phyloP scores from a whole-genome alignment of 345 rosid species.

The Ceriops tagal region DNA sequence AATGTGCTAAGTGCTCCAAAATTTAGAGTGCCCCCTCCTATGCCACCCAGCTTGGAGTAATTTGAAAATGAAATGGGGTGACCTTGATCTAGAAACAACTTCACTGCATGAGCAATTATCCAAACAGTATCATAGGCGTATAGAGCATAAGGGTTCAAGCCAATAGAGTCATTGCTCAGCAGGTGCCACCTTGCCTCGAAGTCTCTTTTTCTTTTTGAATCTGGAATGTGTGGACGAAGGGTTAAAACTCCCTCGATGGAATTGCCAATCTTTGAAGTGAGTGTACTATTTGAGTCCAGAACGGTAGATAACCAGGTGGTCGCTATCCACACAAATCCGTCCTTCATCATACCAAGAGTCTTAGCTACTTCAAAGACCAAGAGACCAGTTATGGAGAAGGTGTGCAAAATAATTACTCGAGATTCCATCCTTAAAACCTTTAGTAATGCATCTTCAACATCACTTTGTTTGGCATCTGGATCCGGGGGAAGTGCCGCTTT shows the following conservation, averaged over 20 bases:
- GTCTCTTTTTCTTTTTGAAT: slow-evolving; percentile 56
- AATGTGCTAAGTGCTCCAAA: slow-evolving; percentile 70
- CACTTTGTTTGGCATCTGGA: slow-evolving; percentile 39
- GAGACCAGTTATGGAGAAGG: slow-evolving; percentile 48
- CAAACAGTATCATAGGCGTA: slow-evolving; percentile 92
- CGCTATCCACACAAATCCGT: slow-evolving; percentile 86
- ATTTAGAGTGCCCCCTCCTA: slow-evolving; percentile 55
- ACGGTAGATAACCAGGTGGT: slow-evolving; percentile 75
- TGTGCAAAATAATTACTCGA: slow-evolving; percentile 63
- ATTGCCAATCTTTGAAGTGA: slow-evolving; percentile 26
- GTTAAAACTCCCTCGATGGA: slow-evolving; percentile 61
- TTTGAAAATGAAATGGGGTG: slow-evolving; percentile 67
- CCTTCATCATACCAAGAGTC: slow-evolving; percentile 73
- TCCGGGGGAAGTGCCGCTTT: slow-evolving; percentile 72
- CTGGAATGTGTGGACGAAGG: slow-evolving; percentile 65
- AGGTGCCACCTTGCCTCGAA: slow-evolving; percentile 62
- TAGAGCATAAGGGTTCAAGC: slow-evolving; percentile 68
- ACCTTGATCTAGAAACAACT: slow-evolving; percentile 58
- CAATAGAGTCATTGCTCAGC: slow-evolving; percentile 66
- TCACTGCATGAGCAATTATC: slow-evolving; percentile 79
- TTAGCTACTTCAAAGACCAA: slow-evolving; percentile 65
- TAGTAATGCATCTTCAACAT: slow-evolving; percentile 38
- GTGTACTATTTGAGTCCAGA: slow-evolving; percentile 51
- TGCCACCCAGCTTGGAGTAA: slow-evolving; percentile 40
- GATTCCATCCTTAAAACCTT: slow-evolving; percentile 71